Evolutionary conservation across 2,329 filamentous ascomycete species (phyloP).

Genomic region (Torrubiellomyces zombiae): DNA sequence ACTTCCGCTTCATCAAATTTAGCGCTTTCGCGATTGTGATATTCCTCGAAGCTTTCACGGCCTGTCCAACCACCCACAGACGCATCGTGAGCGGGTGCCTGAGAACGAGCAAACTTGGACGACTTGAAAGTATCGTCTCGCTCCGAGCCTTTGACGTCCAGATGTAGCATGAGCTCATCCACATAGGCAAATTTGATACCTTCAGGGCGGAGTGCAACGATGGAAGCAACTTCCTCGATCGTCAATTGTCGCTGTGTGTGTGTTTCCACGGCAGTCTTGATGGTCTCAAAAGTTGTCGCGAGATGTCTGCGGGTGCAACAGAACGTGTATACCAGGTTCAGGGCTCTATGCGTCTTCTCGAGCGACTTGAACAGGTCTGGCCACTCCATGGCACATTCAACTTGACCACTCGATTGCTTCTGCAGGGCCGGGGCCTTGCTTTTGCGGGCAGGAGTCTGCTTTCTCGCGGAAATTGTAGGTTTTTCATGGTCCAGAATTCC

Average conservation of each 20-base stretch:
- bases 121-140: constrained; percentile 45
- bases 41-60: constrained; percentile 21
- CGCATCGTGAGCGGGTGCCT: constrained; percentile 33
- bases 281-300: constrained; percentile 78
- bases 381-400: constrained; percentile 38
- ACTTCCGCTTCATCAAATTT: constrained; percentile 45
- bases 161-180: constrained; percentile 66
- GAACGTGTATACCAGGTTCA: constrained; percentile 91
- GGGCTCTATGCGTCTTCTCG: constrained; percentile 60
- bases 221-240: constrained; percentile 65
- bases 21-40: constrained; percentile 3
- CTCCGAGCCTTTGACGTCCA: constrained; percentile 56
- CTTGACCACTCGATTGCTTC: constrained; percentile 7
- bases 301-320: constrained; percentile 86
- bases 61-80: constrained; percentile 41
- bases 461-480: no score
- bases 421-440: no score
- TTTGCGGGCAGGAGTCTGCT: no score
- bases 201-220: constrained; percentile 61
- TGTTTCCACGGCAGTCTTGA: constrained; percentile 68
- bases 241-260: constrained; percentile 57
- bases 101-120: constrained; percentile 27
- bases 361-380: constrained; percentile 57
- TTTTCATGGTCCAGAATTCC: no score
- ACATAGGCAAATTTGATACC: constrained; percentile 76